Conservation (phyloP, 2,329 filamentous ascomycete species). For the Cladosporium velox region DNA sequence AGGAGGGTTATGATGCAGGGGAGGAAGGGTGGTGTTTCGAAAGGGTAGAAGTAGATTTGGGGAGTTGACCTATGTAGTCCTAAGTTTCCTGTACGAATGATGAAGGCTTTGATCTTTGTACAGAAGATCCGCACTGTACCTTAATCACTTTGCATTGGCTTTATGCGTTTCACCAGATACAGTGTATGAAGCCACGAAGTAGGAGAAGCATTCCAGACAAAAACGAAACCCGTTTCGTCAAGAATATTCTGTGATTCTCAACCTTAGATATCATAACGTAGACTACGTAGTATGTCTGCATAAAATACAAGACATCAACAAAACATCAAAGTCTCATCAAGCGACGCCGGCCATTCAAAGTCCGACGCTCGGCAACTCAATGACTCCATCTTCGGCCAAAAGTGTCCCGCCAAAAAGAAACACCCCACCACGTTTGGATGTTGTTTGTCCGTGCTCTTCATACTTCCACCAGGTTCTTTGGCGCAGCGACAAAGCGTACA, state of each 20-base stretch:
- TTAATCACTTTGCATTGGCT: neutral
- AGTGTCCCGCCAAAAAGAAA: conserved; percentile 11
- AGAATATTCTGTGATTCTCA: too few species aligned
- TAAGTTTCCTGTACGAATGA: neutral
- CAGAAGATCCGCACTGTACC: neutral
- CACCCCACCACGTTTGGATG: conserved; percentile 1
- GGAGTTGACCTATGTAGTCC: neutral
- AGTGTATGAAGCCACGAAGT: neutral
- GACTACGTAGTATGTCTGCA: neutral
- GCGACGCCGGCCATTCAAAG: neutral
- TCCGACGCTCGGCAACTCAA: conserved; percentile 7
- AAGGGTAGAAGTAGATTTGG: neutral
- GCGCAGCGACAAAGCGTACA: neutral
- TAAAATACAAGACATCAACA: neutral
- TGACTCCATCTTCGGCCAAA: conserved; percentile 16
- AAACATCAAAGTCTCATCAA: neutral
- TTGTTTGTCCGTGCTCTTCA: conserved; percentile 2
- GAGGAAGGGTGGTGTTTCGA: neutral
- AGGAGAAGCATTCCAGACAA: neutral
- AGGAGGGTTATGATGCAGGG: conserved; percentile 12
- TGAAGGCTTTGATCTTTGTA: neutral
- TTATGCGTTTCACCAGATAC: neutral
- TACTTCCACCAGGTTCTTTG: neutral
- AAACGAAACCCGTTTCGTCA: neutral
- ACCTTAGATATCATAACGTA: too few species aligned